phyloP scores from a whole-genome alignment of 2,329 filamentous ascomycete species.

The Fusarium sacchari region DNA sequence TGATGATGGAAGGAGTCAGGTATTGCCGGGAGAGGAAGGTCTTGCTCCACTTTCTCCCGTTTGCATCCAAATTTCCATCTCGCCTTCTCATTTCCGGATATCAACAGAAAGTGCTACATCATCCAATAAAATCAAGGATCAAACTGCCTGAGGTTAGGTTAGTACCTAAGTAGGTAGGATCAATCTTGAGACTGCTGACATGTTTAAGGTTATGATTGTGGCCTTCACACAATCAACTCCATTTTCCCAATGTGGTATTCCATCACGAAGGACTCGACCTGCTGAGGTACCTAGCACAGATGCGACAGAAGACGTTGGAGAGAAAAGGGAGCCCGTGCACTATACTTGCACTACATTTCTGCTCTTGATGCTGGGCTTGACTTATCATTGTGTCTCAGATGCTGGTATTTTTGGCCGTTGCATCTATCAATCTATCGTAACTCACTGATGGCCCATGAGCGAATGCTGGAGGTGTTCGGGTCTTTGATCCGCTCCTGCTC shows the following conservation, averaged over 20 bases:
- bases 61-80: slow-evolving; percentile 10
- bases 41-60: slow-evolving; percentile 21
- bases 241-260: neutral
- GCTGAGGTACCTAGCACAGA: slow-evolving; percentile 1
- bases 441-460: neutral
- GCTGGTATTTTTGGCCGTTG: neutral
- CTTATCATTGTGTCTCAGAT: neutral
- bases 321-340: neutral
- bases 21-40: neutral
- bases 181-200: neutral
- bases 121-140: neutral
- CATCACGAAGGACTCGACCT: neutral
- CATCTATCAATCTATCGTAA: neutral
- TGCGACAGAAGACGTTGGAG: slow-evolving; percentile 3
- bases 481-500: neutral
- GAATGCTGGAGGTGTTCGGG: neutral
- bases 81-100: neutral
- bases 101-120: neutral
- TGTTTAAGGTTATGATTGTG: slow-evolving; percentile 2
- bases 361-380: neutral
- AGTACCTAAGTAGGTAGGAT: neutral
- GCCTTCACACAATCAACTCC: neutral
- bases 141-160: neutral
- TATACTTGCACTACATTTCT: neutral
- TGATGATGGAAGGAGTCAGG: neutral